A percentile compares a stretch with the other conserved stretches of the same genome.
Conservation (phyloP, 768 basidiomycete species). For the Cyclocybe aegerita region DNA sequence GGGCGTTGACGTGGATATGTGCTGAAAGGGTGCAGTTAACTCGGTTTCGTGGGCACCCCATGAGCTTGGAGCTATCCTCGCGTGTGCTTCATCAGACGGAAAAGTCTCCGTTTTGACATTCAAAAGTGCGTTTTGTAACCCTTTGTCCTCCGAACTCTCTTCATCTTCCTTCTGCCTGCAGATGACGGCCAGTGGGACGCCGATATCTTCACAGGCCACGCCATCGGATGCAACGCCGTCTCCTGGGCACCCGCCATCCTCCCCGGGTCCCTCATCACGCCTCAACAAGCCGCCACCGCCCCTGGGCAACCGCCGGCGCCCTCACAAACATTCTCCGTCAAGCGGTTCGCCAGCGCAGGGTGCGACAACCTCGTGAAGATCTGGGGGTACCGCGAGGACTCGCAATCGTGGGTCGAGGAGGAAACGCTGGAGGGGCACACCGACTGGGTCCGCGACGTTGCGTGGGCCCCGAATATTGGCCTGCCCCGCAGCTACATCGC, state of each 20-base stretch:
- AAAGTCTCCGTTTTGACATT: slow-evolving; percentile 96
- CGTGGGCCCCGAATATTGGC: slow-evolving; percentile 98
- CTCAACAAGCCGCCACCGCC: slow-evolving; percentile 49
- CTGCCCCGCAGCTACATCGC: slow-evolving; percentile 94
- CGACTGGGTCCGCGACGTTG: slow-evolving; percentile 99
- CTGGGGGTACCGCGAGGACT: slow-evolving; percentile 88
- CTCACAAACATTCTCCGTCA: slow-evolving; percentile 57
- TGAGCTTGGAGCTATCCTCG: slow-evolving; percentile 93
- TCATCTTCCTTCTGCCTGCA: slow-evolving; percentile 26
- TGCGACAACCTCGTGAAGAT: slow-evolving; percentile 96
- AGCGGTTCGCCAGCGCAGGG: slow-evolving; percentile 93
- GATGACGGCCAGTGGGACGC: slow-evolving; percentile 97
- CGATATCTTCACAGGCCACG: slow-evolving; percentile 93
- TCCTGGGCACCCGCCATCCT: slow-evolving; percentile 95
- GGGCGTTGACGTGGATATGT: not conserved
- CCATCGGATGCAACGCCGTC: slow-evolving; percentile 95
- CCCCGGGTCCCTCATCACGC: slow-evolving; percentile 80
- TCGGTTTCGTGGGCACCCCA: slow-evolving; percentile 99
- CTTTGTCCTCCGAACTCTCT: not conserved
- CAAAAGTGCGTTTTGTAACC: slow-evolving; percentile 67
- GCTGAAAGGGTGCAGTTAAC: slow-evolving; percentile 63
- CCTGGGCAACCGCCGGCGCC: slow-evolving; percentile 44
- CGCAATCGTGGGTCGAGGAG: slow-evolving; percentile 88
- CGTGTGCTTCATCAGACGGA: slow-evolving; percentile 96
- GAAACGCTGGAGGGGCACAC: slow-evolving; percentile 89